A percentile compares a stretch with the other conserved stretches of the same genome.
phyloP scores from a whole-genome alignment of 2,329 filamentous ascomycete species.

The Claviceps spartinae region DNA sequence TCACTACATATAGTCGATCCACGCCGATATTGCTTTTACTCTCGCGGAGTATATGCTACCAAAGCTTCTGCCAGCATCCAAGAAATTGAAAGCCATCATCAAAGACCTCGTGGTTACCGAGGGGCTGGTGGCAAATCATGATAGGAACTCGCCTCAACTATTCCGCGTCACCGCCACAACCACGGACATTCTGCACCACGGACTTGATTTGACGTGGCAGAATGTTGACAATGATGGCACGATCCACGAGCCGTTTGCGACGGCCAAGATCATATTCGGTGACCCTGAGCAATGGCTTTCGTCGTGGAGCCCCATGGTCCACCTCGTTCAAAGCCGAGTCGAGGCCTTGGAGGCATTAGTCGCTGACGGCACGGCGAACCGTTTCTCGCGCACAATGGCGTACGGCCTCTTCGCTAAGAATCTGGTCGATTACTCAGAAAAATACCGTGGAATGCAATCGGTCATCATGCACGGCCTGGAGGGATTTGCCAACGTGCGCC shows the following conservation, averaged over 20 bases:
- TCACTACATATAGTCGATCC: constrained; percentile 7
- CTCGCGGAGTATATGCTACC: constrained; percentile 50
- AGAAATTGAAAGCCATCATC: constrained; percentile 49
- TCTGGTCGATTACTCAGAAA: constrained; percentile 39
- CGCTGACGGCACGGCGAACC: constrained; percentile 4
- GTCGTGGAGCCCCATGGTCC: constrained; percentile 42
- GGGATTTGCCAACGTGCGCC: constrained; percentile 22
- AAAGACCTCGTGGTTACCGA: constrained; percentile 55
- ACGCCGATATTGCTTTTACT: constrained; percentile 52
- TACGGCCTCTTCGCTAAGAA: constrained; percentile 50
- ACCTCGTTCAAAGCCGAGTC: constrained; percentile 52
- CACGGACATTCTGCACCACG: constrained; percentile 30
- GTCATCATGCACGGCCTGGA: constrained; percentile 40
- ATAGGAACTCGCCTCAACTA: constrained; percentile 16
- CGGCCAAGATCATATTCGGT: constrained; percentile 27
- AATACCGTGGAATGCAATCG: constrained; percentile 43
- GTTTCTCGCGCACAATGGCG: constrained; percentile 7
- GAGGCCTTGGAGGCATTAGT: constrained; percentile 30
- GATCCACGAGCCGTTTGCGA: constrained; percentile 7
- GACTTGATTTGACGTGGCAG: constrained; percentile 25
- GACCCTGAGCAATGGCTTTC: constrained; percentile 36
- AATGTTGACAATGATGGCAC: constrained; percentile 6
- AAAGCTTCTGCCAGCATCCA: constrained; percentile 41
- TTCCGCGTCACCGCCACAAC: constrained; percentile 17
- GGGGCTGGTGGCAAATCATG: constrained; percentile 14